These are phyloP conservation scores for Monilinia laxa DNA, from an alignment of 2,329 filamentous ascomycete genomes.

Conservation along the genomic window DNA sequence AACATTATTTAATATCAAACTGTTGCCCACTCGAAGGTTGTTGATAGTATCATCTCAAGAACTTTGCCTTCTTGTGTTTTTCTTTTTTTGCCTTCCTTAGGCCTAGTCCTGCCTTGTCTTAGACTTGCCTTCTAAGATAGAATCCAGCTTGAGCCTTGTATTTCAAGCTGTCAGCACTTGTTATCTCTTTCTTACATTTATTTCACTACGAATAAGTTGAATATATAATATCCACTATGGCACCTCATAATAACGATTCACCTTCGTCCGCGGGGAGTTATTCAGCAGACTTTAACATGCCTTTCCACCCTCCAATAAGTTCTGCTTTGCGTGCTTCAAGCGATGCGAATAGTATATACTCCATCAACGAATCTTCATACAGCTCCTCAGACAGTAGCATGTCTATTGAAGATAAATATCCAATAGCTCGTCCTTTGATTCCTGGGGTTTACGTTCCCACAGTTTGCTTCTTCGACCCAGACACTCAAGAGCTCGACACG, in stretches of 20 bases:
- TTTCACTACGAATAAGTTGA: neutral
- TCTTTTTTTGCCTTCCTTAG: neutral
- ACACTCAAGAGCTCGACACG: constrained; percentile 65
- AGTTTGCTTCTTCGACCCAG: constrained; percentile 68
- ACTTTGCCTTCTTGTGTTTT: neutral
- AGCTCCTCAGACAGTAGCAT: constrained; percentile 48
- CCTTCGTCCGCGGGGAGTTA: constrained; percentile 49
- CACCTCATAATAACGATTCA: constrained; percentile 48
- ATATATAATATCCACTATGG: constrained; percentile 40
- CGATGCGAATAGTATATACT: constrained; percentile 39
- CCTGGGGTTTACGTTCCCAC: constrained; percentile 71
- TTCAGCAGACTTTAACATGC: constrained; percentile 45
- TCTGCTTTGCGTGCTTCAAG: constrained; percentile 32
- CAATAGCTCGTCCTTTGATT: constrained; percentile 44
- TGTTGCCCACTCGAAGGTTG: constrained; percentile 1
- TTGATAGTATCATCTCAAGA: neutral
- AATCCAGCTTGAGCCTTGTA: neutral
- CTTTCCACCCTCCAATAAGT: constrained; percentile 33
- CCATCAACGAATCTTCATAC: constrained; percentile 39
- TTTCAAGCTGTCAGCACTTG: neutral
- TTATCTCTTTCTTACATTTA: neutral
- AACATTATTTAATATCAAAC: constrained; percentile 19
- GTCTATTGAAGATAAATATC: constrained; percentile 40
- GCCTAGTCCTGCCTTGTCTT: neutral
- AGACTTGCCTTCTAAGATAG: constrained; percentile 1